These are phyloP conservation scores for Xylaria sp. DNA, from an alignment of 2,329 filamentous ascomycete species.

Conservation along the genomic window DNA sequence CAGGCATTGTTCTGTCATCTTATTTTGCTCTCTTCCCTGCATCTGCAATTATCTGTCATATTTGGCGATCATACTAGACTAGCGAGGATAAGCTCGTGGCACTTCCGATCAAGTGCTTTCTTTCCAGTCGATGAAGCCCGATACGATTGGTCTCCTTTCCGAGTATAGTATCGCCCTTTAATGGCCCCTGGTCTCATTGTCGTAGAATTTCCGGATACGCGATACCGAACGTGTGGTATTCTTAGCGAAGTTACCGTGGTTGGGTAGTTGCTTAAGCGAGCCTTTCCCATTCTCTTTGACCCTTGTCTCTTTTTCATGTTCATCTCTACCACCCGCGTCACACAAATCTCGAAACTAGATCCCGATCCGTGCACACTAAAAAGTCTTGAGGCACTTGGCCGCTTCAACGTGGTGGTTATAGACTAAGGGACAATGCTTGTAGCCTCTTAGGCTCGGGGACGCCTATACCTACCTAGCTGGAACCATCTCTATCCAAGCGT, in stretches of 20 bases:
- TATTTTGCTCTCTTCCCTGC: slow-evolving; percentile 6
- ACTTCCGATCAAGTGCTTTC: background rate
- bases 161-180: background rate
- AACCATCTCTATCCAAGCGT: background rate
- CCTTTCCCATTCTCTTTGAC: background rate
- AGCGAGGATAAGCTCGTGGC: background rate
- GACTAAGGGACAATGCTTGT: background rate
- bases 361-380: background rate
- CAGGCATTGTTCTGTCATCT: slow-evolving; percentile 7
- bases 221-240: background rate
- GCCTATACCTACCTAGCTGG: background rate
- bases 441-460: slow-evolving; percentile 4
- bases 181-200: background rate
- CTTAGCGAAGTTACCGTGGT: background rate
- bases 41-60: background rate
- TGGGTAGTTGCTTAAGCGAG: slow-evolving; percentile 2
- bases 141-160: background rate
- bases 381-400: background rate
- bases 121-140: background rate
- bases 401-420: background rate
- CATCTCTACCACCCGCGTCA: background rate
- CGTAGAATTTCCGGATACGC: background rate
- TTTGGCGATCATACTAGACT: background rate
- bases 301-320: background rate
- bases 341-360: background rate